Evolutionary conservation across 78 protist species (phyloP).

Genomic region (Tieghemostelium lacteum): DNA sequence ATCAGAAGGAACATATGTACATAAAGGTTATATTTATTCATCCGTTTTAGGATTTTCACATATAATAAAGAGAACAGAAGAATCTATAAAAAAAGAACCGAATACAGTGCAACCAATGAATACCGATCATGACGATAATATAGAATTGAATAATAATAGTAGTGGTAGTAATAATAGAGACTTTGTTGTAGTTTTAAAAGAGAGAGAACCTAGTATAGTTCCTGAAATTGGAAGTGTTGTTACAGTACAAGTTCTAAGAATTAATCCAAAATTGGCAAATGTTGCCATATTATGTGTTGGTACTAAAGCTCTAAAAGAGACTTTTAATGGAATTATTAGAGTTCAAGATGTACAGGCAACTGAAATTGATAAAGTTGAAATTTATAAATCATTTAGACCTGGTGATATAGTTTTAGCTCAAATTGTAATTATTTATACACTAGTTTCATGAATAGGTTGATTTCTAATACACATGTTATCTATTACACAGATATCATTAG

Average conservation of each 20-base stretch:
- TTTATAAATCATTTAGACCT: slow-evolving; percentile 90
- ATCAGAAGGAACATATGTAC: slow-evolving; percentile 63
- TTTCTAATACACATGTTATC: not conserved
- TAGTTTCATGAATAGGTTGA: not conserved
- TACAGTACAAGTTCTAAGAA: slow-evolving; percentile 75
- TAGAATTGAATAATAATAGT: not conserved
- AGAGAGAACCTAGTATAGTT: slow-evolving; percentile 73
- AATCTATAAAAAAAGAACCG: not conserved
- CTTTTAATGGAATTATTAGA: slow-evolving; percentile 79
- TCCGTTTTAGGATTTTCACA: slow-evolving; percentile 63
- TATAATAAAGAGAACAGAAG: slow-evolving; percentile 22
- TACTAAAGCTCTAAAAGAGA: slow-evolving; percentile 68
- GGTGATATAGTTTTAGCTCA: slow-evolving; percentile 88
- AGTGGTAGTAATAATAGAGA: slow-evolving; percentile 22
- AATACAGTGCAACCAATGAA: not conserved
- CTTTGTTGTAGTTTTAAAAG: slow-evolving; percentile 69
- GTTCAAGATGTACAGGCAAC: slow-evolving; percentile 90
- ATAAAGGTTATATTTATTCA: slow-evolving; percentile 67
- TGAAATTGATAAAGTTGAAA: slow-evolving; percentile 90
- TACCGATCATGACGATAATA: not conserved
- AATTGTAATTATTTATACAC: slow-evolving; percentile 59
- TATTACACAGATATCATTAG: slow-evolving; percentile 84
- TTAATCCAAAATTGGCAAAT: slow-evolving; percentile 75
- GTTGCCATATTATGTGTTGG: slow-evolving; percentile 84
- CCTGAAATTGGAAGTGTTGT: slow-evolving; percentile 82